Base-by-base conservation (phyloP, 371 early-diverging fungal species). In the Conidiobolus incongruus region DNA sequence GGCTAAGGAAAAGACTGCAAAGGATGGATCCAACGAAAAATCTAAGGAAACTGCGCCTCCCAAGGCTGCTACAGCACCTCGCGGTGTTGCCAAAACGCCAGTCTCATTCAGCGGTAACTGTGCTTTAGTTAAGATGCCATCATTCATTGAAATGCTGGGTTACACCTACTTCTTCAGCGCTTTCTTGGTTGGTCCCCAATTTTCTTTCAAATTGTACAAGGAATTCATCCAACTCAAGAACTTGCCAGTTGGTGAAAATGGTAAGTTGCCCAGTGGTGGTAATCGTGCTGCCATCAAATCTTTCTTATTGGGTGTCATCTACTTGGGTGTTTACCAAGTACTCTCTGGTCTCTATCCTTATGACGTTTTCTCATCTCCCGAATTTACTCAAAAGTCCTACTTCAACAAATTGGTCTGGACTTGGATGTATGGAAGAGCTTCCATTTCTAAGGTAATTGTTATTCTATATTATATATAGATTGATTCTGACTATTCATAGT, bases 101-200 rank as follows among this genome's bases (percentile, higher is more conserved):
- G 23, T 44, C 20, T 35, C 35, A 7, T 44, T 44, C 19, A 17
- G 26, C 11, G 35, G 44, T n/a, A 33, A 44, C 28, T 43, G 49
- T 48, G 42, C 51, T 17, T 24, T 66, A 19, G 30, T 33, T 0
- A 38, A 51, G 17, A 42, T 76, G 41, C 81, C 81, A 0, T 41
- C 52, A 0, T 52, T 72, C 30, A 22, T 54, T 7, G 59, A 71
- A 35, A 58, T 68, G 0, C 34, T 74, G 15, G 75, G 62, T 15
- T 80, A 72, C 44, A 58, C 62, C 33, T 62, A 66, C 46, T 76
- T 69, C 50, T 73, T 66, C 13, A 61, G 68, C 35, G 65, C 73
- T 1, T 76, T 77, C 54, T 44, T 80, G 32, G 66, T 74, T 15
- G 81, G 81, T 13, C 77, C 81, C 24, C 77, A 77, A 53, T 75